Percentiles rank a stretch among this genome's conserved stretches.
These are phyloP conservation scores for Durotheca rogersii DNA, from an alignment of 495 filamentous ascomycete genomes.

Conservation along the genomic window DNA sequence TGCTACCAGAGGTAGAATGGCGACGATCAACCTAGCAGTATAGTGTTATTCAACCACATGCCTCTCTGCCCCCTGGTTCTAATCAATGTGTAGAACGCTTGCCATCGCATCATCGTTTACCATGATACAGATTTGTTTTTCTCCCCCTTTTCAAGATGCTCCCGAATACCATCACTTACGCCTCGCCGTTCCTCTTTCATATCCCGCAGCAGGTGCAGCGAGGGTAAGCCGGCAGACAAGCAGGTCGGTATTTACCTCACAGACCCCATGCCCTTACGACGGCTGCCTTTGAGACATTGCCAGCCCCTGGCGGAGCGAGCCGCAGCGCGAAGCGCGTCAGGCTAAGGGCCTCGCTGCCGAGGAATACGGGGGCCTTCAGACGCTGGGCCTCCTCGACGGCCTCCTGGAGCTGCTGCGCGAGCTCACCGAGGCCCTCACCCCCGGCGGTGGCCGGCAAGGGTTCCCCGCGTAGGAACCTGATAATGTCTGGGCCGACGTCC, in stretches of 20 bases:
- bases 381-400: conserved; percentile 55
- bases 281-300: conserved; percentile 30
- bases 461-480: conserved; percentile 40
- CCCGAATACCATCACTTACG: too few relatives aligned
- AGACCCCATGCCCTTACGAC: conserved; percentile 44
- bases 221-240: too few relatives aligned
- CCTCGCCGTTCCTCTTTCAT: too few relatives aligned
- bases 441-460: conserved; percentile 19
- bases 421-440: conserved; percentile 37
- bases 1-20: too few relatives aligned
- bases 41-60: too few relatives aligned
- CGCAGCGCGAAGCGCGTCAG: conserved; percentile 36
- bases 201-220: not conserved
- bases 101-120: too few relatives aligned
- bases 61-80: too few relatives aligned
- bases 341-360: conserved; percentile 42
- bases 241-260: conserved; percentile 3
- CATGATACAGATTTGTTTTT: too few relatives aligned
- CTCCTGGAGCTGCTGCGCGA: conserved; percentile 49
- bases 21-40: too few relatives aligned
- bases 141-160: too few relatives aligned
- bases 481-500: conserved; percentile 58
- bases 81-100: too few relatives aligned
- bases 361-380: conserved; percentile 42
- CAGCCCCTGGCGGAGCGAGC: conserved; percentile 11